Conservation (phyloP, 441 rosid species). For the Populus hybrid region DNA sequence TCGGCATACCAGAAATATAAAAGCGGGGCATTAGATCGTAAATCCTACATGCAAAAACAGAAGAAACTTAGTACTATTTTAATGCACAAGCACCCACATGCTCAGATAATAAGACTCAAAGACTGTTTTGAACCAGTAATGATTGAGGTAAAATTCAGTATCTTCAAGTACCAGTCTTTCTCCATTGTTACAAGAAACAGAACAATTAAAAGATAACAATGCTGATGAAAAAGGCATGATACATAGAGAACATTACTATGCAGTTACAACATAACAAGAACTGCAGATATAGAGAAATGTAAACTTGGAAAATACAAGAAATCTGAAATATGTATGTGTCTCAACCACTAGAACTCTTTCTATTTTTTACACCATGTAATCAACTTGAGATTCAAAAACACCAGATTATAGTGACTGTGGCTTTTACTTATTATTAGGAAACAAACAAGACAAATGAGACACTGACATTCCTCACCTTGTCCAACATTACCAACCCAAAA, state of each 20-base stretch:
- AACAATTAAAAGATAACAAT: not conserved
- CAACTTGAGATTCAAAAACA: not conserved
- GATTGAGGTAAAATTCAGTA: not conserved
- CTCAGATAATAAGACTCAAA: not conserved
- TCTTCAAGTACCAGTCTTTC: not conserved
- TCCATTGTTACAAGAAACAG: not conserved
- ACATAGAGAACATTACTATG: not conserved
- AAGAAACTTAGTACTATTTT: constrained; percentile 13
- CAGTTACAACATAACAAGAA: not conserved
- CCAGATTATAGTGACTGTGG: not conserved
- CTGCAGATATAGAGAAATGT: not conserved
- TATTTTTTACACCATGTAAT: not conserved
- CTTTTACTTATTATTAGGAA: not conserved
- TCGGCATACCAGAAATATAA: constrained; percentile 91
- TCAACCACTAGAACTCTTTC: not conserved
- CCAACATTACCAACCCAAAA: not conserved
- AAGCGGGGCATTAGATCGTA: constrained; percentile 57
- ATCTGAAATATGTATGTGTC: not conserved
- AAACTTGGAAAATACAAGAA: not conserved
- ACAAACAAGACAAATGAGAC: not conserved
- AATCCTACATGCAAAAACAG: constrained; percentile 47
- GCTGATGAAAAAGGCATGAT: not conserved
- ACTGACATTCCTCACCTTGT: not conserved
- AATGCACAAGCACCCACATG: not conserved
- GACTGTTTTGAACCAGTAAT: not conserved